Conservation (phyloP, 2,329 filamentous ascomycete species). For the Cladobotryum mycophilum region DNA sequence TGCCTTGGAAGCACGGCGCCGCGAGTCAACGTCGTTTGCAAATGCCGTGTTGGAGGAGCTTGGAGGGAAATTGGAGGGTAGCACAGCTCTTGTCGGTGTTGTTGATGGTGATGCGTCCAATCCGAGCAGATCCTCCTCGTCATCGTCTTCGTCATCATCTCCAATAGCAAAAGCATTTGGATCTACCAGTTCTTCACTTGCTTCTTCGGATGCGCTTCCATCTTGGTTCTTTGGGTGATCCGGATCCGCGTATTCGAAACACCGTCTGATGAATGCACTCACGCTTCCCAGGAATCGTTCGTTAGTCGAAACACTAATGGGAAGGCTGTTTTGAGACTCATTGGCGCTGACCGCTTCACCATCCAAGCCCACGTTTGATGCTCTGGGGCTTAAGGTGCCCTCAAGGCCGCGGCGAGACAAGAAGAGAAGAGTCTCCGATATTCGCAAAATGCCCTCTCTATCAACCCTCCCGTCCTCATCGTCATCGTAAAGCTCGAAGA, state of each 20-base stretch:
- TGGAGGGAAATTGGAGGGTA: constrained; percentile 34
- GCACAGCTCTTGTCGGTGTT: constrained; percentile 38
- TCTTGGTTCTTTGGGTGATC: constrained; percentile 63
- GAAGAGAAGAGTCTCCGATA: constrained; percentile 90
- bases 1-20: constrained; percentile 50
- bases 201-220: constrained; percentile 22
- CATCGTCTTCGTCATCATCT: constrained; percentile 58
- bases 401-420: constrained; percentile 83
- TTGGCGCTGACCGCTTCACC: constrained; percentile 25
- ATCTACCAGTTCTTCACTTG: constrained; percentile 26
- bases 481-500: constrained; percentile 96
- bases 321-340: constrained; percentile 34
- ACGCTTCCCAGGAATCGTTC: constrained; percentile 90
- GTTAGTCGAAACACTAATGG: constrained; percentile 57
- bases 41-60: not conserved
- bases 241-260: constrained; percentile 96
- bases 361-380: constrained; percentile 49
- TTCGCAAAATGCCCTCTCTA: constrained; percentile 86
- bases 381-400: constrained; percentile 61
- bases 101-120: constrained; percentile 44
- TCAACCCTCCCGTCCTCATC: constrained; percentile 86
- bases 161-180: constrained; percentile 65
- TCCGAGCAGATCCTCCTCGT: constrained; percentile 54
- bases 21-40: constrained; percentile 15
- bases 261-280: constrained; percentile 89